Conservation (phyloP, 768 basidiomycete species). For the Leccinum broughii region DNA sequence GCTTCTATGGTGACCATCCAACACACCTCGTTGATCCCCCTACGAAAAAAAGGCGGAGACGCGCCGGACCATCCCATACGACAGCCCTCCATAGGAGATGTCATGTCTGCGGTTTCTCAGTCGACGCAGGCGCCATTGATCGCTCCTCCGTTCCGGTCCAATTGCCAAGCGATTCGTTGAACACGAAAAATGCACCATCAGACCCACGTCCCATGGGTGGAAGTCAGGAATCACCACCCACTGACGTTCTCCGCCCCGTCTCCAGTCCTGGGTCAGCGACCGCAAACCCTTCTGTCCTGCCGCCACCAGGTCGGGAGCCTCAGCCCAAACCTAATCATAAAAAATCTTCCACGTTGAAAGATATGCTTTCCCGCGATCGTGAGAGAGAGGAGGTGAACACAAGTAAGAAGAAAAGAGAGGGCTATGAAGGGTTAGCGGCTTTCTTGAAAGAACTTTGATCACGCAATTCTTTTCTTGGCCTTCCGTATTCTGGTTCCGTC, state of each 20-base stretch:
- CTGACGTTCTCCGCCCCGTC: not conserved
- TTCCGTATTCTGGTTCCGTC: not conserved
- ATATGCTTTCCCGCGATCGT: conserved; percentile 63
- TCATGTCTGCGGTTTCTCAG: conserved; percentile 20
- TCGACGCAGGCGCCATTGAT: not conserved
- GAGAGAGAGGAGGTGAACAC: conserved; percentile 39
- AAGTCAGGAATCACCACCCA: not conserved
- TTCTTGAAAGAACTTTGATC: conserved; percentile 39
- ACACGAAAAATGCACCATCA: not conserved
- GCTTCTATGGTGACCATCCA: conserved; percentile 41
- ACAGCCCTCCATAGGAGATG: conserved; percentile 19
- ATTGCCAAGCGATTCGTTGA: not conserved
- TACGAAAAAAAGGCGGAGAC: conserved; percentile 23
- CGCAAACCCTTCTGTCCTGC: not conserved
- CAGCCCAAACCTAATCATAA: conserved; percentile 39
- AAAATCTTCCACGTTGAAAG: conserved; percentile 53
- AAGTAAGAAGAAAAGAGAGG: conserved; percentile 23
- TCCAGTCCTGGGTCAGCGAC: not conserved
- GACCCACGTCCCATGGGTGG: not conserved
- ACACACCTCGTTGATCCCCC: conserved; percentile 32
- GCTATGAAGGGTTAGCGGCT: conserved; percentile 47
- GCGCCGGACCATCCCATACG: not conserved
- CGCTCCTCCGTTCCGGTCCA: not conserved
- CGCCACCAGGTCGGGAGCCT: conserved; percentile 26
- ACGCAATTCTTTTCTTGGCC: not conserved